Evolutionary conservation across 805 yeast species (phyloP).

Genomic region (Clavispora vitiphila): DNA sequence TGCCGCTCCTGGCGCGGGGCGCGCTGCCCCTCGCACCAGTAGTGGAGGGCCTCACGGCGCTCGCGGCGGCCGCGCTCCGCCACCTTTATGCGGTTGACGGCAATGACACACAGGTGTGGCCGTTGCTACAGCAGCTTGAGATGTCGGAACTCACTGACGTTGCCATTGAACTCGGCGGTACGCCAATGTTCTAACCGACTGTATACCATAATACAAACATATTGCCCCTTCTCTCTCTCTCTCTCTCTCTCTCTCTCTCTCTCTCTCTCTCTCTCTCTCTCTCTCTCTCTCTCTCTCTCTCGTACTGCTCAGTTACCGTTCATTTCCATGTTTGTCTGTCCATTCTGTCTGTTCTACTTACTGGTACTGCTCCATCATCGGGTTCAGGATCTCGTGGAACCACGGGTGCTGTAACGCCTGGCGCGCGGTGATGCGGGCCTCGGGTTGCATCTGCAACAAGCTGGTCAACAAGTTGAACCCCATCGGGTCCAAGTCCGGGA

Average conservation of each 20-base stretch:
- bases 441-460: constrained; percentile 58
- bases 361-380: constrained; percentile 24
- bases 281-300: no score
- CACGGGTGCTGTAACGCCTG: constrained; percentile 68
- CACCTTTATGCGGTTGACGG: constrained; percentile 3
- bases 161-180: constrained; percentile 11
- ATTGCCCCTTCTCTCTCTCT: no score
- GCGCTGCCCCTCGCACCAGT: constrained; percentile 3
- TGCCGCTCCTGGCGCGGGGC: constrained; percentile 5
- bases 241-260: no score
- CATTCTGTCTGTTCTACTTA: neutral
- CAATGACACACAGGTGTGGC: constrained; percentile 9
- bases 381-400: constrained; percentile 68
- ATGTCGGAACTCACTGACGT: constrained; percentile 14
- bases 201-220: no score
- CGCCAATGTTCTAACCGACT: constrained; percentile 2
- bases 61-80: constrained; percentile 3
- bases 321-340: no score
- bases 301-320: no score
- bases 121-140: constrained; percentile 7
- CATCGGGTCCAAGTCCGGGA: constrained; percentile 65
- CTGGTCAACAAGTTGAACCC: constrained; percentile 64
- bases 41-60: constrained; percentile 1
- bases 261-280: no score
- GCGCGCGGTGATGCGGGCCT: constrained; percentile 54